A percentile compares a stretch with the other conserved stretches of the same genome.
Evolutionary conservation across 2,329 filamentous ascomycete species (phyloP).

Genomic region (Aspergillus fumigatiaffinis): DNA sequence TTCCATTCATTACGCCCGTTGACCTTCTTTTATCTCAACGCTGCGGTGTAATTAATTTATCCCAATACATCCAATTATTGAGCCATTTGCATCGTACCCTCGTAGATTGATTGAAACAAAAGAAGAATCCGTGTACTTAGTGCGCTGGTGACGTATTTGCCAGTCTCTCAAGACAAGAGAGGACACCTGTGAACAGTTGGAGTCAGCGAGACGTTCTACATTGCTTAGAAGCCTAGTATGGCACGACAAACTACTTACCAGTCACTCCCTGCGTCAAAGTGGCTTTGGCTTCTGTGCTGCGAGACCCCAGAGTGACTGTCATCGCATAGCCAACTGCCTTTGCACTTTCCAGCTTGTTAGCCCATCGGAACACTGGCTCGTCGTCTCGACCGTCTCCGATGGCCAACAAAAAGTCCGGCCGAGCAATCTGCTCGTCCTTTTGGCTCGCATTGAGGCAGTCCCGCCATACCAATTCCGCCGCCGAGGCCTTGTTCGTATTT

Average conservation of each 20-base stretch:
- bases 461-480: slow-evolving; percentile 69
- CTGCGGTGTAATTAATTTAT: neutral
- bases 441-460: slow-evolving; percentile 57
- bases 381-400: slow-evolving; percentile 90
- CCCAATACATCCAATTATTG: neutral
- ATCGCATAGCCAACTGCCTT: slow-evolving; percentile 64
- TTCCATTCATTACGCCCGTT: neutral
- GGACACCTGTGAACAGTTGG: slow-evolving; percentile 39
- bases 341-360: slow-evolving; percentile 66
- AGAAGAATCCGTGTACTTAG: neutral
- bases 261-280: slow-evolving; percentile 90
- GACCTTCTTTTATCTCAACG: neutral
- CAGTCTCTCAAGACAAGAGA: slow-evolving; percentile 52
- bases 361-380: slow-evolving; percentile 92
- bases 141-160: slow-evolving; percentile 29
- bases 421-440: slow-evolving; percentile 31
- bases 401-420: slow-evolving; percentile 80
- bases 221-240: neutral
- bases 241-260: slow-evolving; percentile 53
- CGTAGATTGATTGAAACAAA: neutral
- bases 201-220: slow-evolving; percentile 7
- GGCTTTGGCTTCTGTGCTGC: slow-evolving; percentile 81
- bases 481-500: slow-evolving; percentile 83
- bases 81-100: neutral
- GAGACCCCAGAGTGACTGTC: slow-evolving; percentile 79